Conservation (phyloP, 305 asterid species). For the Solanum hybrid region DNA sequence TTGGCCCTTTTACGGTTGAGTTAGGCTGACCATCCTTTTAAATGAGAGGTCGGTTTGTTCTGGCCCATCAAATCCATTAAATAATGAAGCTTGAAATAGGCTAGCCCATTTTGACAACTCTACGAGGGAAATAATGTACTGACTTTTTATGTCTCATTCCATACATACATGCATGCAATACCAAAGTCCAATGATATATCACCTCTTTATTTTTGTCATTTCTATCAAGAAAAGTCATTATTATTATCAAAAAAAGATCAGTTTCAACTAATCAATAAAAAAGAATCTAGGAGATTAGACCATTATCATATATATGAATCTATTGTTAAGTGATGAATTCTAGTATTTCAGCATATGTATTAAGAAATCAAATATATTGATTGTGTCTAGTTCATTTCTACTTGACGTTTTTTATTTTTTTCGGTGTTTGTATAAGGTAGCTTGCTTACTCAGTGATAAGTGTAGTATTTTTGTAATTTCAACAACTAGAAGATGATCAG, state of each 20-base stretch:
- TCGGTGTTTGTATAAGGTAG: too few species aligned
- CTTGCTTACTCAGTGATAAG: not conserved
- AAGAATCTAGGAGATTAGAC: not conserved
- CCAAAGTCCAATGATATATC: not conserved
- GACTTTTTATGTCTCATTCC: not conserved
- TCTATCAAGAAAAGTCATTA: not conserved
- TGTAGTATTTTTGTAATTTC: not conserved
- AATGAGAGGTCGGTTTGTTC: too few species aligned
- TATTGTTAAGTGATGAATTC: not conserved
- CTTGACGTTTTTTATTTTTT: not conserved
- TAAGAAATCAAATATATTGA: not conserved
- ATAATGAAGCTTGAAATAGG: not conserved
- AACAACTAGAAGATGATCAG: not conserved
- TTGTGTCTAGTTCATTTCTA: not conserved
- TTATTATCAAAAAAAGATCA: too few species aligned
- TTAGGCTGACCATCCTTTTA: not conserved
- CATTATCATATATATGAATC: not conserved
- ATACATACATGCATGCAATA: too few species aligned
- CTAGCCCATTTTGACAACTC: not conserved
- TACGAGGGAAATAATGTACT: accelerated
- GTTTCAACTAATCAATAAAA: not conserved
- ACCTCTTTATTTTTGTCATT: not conserved
- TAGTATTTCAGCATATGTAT: not conserved
- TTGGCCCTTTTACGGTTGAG: not conserved
- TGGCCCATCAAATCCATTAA: not conserved